Base-by-base conservation (phyloP, 2,329 filamentous ascomycete genomes). In the Diatrype stigma region DNA sequence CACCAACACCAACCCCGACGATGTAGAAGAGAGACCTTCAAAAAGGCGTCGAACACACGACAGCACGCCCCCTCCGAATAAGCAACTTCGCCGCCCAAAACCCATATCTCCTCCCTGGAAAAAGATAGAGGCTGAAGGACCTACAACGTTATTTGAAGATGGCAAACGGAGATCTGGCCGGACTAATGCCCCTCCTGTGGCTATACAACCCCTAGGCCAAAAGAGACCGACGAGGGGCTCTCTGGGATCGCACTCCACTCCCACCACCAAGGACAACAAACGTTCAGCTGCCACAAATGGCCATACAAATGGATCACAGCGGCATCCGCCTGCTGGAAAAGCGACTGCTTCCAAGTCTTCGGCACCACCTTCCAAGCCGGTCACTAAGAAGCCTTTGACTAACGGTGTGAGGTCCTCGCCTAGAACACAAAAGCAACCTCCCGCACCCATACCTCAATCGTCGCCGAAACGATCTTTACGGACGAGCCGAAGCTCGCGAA, bases 31-130 rank as follows among this genome's bases (percentile, higher is more conserved):
- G 53, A 77, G 75, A 49, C 82, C 82, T 23, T 69, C 75, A 16
- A 91, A 91, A 70, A 82, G 86, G 65, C 84, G 84, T 55, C 84
- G 84, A 66, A 76, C 81, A 28, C 74, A 73, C 55, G 74, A 78
- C 10, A 65, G 67, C 55, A 78, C 73, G 22, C 73, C 75, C 32
- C 64, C 63, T 1, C 64, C 68, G 3, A 62, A 51, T 8, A 52
- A 51, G 61, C 58, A 21, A 60, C 53, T 50, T 56, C 70, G 52
- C 67, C 74, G 55, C 46, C 62, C 66, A 16, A 75, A 85, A 71
- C 73, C 75, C 48, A 77, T 80, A 53, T 97, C 93, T 56, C 94
- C 94, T 58, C 94, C 94, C 21, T 99, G 94, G 94, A 97, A 94
- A 74, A 89, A 84, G 63, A 81, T 89, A 56, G 81, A 81, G 52